phyloP scores from a whole-genome alignment of 2,329 filamentous ascomycete genomes.

The Verticillium zaregamsianum region DNA sequence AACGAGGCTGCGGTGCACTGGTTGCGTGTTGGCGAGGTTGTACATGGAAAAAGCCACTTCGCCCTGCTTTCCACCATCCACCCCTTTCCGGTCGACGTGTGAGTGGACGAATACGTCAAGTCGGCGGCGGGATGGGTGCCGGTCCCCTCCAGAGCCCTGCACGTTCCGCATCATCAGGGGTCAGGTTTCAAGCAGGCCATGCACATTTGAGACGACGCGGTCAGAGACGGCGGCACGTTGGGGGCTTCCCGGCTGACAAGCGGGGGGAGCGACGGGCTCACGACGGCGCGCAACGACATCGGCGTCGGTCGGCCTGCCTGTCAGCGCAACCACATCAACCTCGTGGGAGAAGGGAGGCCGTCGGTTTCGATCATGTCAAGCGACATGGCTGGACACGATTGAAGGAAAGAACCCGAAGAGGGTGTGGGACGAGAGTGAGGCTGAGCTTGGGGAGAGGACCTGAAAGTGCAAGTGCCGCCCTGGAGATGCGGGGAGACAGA shows the following conservation, averaged over 20 bases:
- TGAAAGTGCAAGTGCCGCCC: neutral
- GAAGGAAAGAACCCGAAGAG: neutral
- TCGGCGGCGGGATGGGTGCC: neutral
- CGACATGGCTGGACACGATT: neutral
- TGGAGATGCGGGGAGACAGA: neutral
- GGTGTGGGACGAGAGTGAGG: neutral
- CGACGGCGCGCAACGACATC: neutral
- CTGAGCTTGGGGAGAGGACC: neutral
- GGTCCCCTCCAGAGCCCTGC: neutral
- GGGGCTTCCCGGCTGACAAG: neutral
- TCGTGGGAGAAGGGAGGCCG: neutral
- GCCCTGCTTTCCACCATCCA: conserved; percentile 8
- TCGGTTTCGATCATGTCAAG: neutral
- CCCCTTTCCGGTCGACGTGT: neutral
- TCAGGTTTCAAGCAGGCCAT: neutral
- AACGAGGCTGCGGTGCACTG: conserved; percentile 7
- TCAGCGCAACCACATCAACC: neutral
- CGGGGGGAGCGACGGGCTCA: neutral
- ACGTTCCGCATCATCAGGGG: neutral
- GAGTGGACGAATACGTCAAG: neutral
- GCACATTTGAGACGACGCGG: neutral
- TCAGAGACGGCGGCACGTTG: neutral
- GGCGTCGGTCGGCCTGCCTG: neutral
- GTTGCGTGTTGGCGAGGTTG: conserved; percentile 8
- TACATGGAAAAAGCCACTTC: conserved; percentile 5